Percentiles rank a stretch among this genome's conserved stretches.
These are phyloP conservation scores for Limnomonas spitsbergensis DNA, from an alignment of 139 green algal species.

Conservation along the genomic window DNA sequence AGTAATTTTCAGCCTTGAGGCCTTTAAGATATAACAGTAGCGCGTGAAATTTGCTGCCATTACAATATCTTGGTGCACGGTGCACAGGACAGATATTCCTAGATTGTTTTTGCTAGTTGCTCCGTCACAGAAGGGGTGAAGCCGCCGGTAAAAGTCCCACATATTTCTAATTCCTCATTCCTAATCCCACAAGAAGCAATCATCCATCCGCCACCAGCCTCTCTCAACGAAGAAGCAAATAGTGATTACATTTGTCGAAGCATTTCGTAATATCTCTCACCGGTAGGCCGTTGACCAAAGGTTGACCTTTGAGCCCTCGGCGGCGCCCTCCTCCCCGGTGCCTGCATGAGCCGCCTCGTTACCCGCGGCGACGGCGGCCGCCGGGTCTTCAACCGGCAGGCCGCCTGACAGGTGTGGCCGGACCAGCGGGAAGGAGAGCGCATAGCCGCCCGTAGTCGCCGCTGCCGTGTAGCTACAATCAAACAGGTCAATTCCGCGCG, in stretches of 20 bases:
- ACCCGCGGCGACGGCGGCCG: background rate
- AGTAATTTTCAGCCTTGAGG: too few relatives aligned
- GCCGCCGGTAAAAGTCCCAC: background rate
- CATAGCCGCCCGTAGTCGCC: slow-evolving; percentile 42
- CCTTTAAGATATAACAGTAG: too few relatives aligned
- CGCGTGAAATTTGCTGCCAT: too few relatives aligned
- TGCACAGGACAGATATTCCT: too few relatives aligned
- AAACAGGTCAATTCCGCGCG: slow-evolving; percentile 56
- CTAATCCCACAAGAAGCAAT: background rate
- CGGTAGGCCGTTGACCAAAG: slow-evolving; percentile 57
- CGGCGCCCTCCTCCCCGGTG: background rate
- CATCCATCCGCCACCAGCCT: background rate
- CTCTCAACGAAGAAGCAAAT: background rate
- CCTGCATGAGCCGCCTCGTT: background rate
- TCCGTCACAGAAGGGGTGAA: background rate
- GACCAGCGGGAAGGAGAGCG: slow-evolving; percentile 55
- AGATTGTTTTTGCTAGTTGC: too few relatives aligned
- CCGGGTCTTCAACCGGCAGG: background rate
- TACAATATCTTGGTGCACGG: too few relatives aligned
- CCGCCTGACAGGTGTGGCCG: background rate
- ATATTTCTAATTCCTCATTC: background rate
- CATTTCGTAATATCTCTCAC: slow-evolving; percentile 19
- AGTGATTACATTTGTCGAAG: too few relatives aligned
- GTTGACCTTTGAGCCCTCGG: slow-evolving; percentile 57
- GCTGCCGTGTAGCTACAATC: slow-evolving; percentile 34